Evolutionary conservation across 305 asterid species (phyloP).

Genomic region (Petunia hybrid): DNA sequence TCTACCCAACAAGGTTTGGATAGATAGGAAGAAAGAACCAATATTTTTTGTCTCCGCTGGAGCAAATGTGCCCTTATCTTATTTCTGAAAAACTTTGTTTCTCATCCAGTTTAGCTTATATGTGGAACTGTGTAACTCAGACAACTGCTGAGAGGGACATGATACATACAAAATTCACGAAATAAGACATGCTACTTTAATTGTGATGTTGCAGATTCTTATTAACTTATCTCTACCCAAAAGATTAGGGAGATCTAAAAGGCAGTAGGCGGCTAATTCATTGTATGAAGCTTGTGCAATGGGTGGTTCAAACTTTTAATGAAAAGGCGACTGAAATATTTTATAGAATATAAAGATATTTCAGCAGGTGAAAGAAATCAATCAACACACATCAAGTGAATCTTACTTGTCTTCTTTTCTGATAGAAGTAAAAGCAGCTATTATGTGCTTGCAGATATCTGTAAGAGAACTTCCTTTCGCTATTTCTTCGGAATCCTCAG

Average conservation of each 20-base stretch:
- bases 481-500: constrained; percentile 47
- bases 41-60: neutral
- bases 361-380: constrained; percentile 4
- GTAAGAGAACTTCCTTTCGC: constrained; percentile 45
- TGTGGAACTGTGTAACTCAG: neutral
- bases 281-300: constrained; percentile 22
- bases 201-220: constrained; percentile 18
- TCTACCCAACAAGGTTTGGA: too few species aligned
- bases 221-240: neutral
- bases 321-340: neutral
- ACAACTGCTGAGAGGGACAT: neutral
- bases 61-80: constrained; percentile 6
- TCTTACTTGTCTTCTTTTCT: constrained; percentile 71
- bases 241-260: constrained; percentile 11
- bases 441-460: constrained; percentile 64
- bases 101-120: neutral
- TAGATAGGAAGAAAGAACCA: too few species aligned
- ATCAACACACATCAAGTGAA: constrained; percentile 32
- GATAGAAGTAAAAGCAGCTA: constrained; percentile 73
- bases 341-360: constrained; percentile 27
- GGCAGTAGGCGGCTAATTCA: constrained; percentile 1
- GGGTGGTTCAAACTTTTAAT: neutral
- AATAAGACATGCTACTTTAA: neutral
- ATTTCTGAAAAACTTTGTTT: neutral
- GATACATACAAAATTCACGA: neutral